A percentile compares a stretch with the other conserved stretches of the same genome.
These are phyloP conservation scores for Backusella luteola DNA, from an alignment of 192 early-diverging fungal genomes.

Conservation along the genomic window DNA sequence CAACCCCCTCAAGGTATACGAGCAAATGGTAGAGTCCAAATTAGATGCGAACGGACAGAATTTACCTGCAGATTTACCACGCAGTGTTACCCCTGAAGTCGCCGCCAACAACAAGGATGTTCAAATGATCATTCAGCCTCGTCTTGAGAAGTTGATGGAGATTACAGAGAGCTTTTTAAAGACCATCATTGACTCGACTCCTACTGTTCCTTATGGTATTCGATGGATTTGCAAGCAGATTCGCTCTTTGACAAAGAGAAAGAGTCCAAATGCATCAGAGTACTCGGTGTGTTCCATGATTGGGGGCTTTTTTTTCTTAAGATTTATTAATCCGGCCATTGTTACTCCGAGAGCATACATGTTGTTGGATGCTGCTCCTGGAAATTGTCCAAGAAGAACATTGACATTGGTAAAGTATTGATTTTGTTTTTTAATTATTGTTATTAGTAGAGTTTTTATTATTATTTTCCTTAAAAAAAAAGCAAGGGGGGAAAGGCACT, in stretches of 20 bases:
- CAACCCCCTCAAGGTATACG: conserved; percentile 90
- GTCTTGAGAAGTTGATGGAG: conserved; percentile 79
- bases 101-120: conserved; percentile 83
- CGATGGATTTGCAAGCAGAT: conserved; percentile 99
- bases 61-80: conserved; percentile 62
- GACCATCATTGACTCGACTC: conserved; percentile 79
- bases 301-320: conserved; percentile 95
- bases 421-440: background rate
- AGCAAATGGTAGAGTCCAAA: conserved; percentile 65
- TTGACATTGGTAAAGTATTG: conserved; percentile 69
- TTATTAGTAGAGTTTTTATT: background rate
- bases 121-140: conserved; percentile 78
- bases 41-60: background rate
- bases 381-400: conserved; percentile 78
- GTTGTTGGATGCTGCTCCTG: conserved; percentile 81
- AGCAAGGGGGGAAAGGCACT: background rate
- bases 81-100: conserved; percentile 77
- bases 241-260: conserved; percentile 85
- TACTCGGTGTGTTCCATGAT: conserved; percentile 90
- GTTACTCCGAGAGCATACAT: conserved; percentile 96
- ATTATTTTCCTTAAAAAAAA: background rate
- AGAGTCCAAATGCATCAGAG: conserved; percentile 89
- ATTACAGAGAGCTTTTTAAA: conserved; percentile 84
- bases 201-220: conserved; percentile 93
- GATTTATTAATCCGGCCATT: conserved; percentile 97